These are phyloP conservation scores for Globisporangium abappressorium DNA, from an alignment of 352 stramenopile species.

Conservation along the genomic window DNA sequence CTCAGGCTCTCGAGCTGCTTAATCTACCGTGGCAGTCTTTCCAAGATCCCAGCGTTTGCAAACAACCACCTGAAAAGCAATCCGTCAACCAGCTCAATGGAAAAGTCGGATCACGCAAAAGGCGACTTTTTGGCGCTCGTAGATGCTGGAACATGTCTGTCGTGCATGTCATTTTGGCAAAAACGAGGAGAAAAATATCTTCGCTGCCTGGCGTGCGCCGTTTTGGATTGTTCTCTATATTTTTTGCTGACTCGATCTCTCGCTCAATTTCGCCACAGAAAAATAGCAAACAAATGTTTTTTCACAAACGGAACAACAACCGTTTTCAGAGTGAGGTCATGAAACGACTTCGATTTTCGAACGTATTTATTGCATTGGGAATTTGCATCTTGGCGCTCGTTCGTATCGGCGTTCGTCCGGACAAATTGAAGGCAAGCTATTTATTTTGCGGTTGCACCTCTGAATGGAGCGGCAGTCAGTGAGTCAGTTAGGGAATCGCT, in stretches of 20 bases:
- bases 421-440: no score
- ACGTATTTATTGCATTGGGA: not conserved
- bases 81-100: not conserved
- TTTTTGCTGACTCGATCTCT: not conserved
- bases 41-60: not conserved
- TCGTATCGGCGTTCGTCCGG: not conserved
- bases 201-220: not conserved
- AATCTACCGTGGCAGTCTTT: not conserved
- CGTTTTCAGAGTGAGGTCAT: not conserved
- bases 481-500: no score
- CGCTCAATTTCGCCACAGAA: not conserved
- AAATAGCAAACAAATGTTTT: not conserved
- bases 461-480: no score
- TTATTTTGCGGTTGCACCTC: no score
- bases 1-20: not conserved
- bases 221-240: not conserved
- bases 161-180: not conserved
- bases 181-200: not conserved
- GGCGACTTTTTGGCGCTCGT: not conserved
- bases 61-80: not conserved
- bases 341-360: not conserved
- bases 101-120: not conserved
- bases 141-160: not conserved
- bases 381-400: not conserved
- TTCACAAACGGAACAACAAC: not conserved